A percentile compares a stretch with the other conserved stretches of the same genome.
These are phyloP conservation scores for Suaeda aralocaspica DNA, from an alignment of 148 eudicot genomes.

Conservation along the genomic window DNA sequence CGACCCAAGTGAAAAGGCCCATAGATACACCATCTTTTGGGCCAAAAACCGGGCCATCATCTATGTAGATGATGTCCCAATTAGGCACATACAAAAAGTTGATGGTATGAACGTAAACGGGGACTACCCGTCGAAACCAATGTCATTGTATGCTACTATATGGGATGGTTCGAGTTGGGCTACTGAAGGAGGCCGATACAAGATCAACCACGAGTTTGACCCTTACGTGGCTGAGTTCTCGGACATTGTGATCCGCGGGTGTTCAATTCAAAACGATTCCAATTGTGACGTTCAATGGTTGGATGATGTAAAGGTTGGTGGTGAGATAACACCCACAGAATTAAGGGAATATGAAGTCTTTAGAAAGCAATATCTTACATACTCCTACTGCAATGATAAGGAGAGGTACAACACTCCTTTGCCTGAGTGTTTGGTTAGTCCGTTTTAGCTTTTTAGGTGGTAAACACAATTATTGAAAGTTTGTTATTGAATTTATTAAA, in stretches of 20 bases:
- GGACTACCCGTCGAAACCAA: conserved; percentile 40
- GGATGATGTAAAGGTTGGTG: background rate
- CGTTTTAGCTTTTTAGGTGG: background rate
- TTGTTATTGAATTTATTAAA: too few species aligned
- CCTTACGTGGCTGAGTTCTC: conserved; percentile 24
- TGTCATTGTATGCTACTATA: conserved; percentile 35
- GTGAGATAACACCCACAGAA: background rate
- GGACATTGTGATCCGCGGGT: conserved; percentile 21
- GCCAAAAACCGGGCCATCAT: conserved; percentile 17
- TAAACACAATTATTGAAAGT: background rate
- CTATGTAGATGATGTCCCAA: conserved; percentile 33
- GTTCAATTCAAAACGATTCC: background rate
- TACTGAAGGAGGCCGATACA: conserved; percentile 28
- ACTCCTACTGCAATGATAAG: conserved; percentile 21
- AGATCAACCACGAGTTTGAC: conserved; percentile 24
- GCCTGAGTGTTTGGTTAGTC: conserved; percentile 17
- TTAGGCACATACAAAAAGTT: too few species aligned
- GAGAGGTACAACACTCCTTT: conserved; percentile 11
- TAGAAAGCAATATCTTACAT: conserved; percentile 12
- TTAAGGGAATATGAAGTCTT: background rate
- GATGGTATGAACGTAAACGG: conserved; percentile 15
- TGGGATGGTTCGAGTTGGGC: conserved; percentile 45
- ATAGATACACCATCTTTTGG: conserved; percentile 34
- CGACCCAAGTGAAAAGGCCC: conserved; percentile 29
- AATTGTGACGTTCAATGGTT: background rate